A percentile compares a stretch with the other conserved stretches of the same genome.
Conservation (phyloP, 108 stramenopile genomes). For the Skeletonema menzelii region DNA sequence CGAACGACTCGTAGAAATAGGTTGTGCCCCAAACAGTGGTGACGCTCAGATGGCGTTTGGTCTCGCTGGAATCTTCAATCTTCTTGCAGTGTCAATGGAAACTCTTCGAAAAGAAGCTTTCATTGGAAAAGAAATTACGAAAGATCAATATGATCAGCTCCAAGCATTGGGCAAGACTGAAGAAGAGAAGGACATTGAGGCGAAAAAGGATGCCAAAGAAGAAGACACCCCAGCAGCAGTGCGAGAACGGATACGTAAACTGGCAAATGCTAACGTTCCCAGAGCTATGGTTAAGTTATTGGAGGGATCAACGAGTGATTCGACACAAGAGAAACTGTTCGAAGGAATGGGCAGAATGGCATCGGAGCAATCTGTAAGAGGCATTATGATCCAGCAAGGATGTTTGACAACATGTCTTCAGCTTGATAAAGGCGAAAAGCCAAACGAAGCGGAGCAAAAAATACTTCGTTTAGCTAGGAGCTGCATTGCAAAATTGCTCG, state of each 20-base stretch:
- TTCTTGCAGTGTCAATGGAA: constrained; percentile 82
- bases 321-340: constrained; percentile 74
- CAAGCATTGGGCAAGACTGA: constrained; percentile 82
- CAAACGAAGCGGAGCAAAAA: constrained; percentile 70
- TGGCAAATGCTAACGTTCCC: constrained; percentile 85
- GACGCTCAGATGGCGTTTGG: constrained; percentile 79
- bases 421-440: constrained; percentile 66
- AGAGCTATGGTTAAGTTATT: constrained; percentile 81
- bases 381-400: constrained; percentile 95
- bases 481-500: constrained; percentile 92
- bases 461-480: constrained; percentile 77
- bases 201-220: constrained; percentile 54
- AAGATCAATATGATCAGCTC: constrained; percentile 97
- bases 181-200: constrained; percentile 76
- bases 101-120: constrained; percentile 89
- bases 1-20: constrained; percentile 75
- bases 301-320: constrained; percentile 78
- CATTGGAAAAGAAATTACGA: constrained; percentile 89
- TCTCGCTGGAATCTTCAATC: constrained; percentile 83
- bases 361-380: constrained; percentile 78
- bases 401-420: constrained; percentile 82
- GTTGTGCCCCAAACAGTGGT: constrained; percentile 59
- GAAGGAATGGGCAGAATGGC: constrained; percentile 83
- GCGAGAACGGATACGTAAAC: constrained; percentile 62
- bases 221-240: constrained; percentile 68